Evolutionary conservation across 192 early-diverging fungal genomes (phyloP).

Genomic region (Umbelopsis ramanniana): DNA sequence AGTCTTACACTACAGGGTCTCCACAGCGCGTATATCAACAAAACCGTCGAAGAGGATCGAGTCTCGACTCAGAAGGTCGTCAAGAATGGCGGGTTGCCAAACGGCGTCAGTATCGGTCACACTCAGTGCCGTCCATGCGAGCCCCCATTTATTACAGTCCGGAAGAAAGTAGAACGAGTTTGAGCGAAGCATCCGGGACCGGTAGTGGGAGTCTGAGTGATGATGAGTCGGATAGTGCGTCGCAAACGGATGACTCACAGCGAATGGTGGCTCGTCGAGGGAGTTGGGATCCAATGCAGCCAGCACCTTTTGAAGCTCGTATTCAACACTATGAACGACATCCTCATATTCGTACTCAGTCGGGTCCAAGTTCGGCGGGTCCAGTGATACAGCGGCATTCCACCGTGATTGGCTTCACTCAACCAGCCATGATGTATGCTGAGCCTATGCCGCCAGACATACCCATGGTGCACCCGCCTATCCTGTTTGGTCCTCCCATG

Average conservation of each 20-base stretch:
- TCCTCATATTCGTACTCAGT: constrained; percentile 16
- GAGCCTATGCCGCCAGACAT: constrained; percentile 5
- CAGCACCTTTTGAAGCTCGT: constrained; percentile 10
- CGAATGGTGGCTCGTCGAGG: neutral
- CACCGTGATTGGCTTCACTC: neutral
- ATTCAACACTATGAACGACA: constrained; percentile 17
- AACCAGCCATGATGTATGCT: neutral
- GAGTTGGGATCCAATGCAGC: constrained; percentile 18
- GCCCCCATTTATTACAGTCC: neutral
- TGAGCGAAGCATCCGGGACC: neutral
- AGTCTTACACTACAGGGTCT: neutral
- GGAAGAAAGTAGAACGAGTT: neutral
- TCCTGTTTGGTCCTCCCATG: neutral
- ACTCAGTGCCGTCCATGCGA: constrained; percentile 3
- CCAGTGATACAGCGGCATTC: neutral
- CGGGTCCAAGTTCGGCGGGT: constrained; percentile 3
- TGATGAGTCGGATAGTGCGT: neutral
- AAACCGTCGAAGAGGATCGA: neutral
- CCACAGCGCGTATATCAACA: neutral
- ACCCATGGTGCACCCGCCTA: neutral
- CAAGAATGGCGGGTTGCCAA: neutral
- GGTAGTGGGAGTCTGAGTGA: neutral
- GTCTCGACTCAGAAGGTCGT: neutral
- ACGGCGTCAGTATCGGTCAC: neutral
- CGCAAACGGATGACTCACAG: neutral